A percentile compares a stretch with the other conserved stretches of the same genome.
Conservation (phyloP, 2,329 filamentous ascomycete species). For the Clarireedia sp. region DNA sequence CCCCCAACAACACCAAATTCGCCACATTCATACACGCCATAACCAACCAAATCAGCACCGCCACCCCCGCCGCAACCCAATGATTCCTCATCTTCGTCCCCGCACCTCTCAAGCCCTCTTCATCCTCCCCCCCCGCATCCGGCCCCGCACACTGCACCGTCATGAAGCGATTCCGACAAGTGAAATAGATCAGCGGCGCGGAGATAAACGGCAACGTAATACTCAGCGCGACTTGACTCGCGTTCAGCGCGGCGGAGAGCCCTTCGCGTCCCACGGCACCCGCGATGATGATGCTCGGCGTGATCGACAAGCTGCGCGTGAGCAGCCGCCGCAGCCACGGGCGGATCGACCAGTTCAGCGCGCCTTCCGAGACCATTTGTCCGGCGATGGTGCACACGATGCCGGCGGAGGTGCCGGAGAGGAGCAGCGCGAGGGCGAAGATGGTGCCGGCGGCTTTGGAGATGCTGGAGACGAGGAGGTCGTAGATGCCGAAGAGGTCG, state of each 20-base stretch:
- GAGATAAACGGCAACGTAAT: constrained; percentile 76
- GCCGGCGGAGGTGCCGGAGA: constrained; percentile 73
- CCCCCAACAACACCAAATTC: constrained; percentile 58
- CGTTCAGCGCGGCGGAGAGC: constrained; percentile 64
- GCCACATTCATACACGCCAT: constrained; percentile 76
- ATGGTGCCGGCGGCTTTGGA: constrained; percentile 70
- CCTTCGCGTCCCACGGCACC: constrained; percentile 66
- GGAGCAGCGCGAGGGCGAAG: constrained; percentile 74
- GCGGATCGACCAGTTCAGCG: constrained; percentile 62
- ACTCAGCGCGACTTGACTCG: constrained; percentile 69
- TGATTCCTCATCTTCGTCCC: constrained; percentile 57
- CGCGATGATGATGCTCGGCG: constrained; percentile 75
- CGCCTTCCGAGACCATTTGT: constrained; percentile 82
- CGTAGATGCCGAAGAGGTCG: constrained; percentile 78
- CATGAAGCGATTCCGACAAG: constrained; percentile 73
- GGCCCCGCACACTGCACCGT: constrained; percentile 32
- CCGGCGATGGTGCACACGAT: constrained; percentile 86
- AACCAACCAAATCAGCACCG: constrained; percentile 58
- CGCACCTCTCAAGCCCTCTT: constrained; percentile 20
- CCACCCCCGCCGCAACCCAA: constrained; percentile 51
- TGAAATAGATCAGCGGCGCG: constrained; percentile 79
- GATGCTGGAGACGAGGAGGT: constrained; percentile 58
- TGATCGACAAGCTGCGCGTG: constrained; percentile 73
- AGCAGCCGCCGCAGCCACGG: constrained; percentile 75
- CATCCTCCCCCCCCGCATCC: not conserved